Evolutionary conservation across 306 rosid genomes (phyloP).

Genomic region (Castanea crenata): DNA sequence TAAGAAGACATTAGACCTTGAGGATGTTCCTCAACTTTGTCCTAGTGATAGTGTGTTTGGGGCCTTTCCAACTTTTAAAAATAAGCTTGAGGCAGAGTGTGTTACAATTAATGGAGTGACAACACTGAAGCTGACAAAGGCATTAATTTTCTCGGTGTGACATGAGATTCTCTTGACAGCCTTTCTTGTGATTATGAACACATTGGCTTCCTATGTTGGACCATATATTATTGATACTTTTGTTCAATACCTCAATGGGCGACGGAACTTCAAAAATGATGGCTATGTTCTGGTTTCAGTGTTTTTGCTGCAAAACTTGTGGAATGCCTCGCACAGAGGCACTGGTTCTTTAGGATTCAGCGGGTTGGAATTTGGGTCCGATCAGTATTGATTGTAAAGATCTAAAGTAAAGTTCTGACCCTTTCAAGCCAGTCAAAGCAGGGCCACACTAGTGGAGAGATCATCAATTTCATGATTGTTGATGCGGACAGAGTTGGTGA

Average conservation of each 20-base stretch:
- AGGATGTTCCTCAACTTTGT: conserved; percentile 68
- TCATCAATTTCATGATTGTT: conserved; percentile 47
- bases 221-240: conserved; percentile 46
- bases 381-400: conserved; percentile 31
- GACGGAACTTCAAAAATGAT: conserved; percentile 26
- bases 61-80: conserved; percentile 39
- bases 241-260: conserved; percentile 47
- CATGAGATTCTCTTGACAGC: conserved; percentile 33
- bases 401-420: conserved; percentile 44
- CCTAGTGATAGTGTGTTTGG: conserved; percentile 46
- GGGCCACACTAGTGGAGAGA: conserved; percentile 44
- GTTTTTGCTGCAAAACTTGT: conserved; percentile 40
- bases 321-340: conserved; percentile 45
- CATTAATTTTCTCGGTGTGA: conserved; percentile 34
- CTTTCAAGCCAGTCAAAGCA: conserved; percentile 52
- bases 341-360: conserved; percentile 40
- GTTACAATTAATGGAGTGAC: conserved; percentile 24
- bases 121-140: conserved; percentile 32
- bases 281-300: conserved; percentile 42
- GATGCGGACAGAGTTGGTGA: conserved; percentile 52
- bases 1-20: conserved; percentile 62
- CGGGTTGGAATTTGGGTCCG: conserved; percentile 34
- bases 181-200: conserved; percentile 11
- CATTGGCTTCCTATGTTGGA: conserved; percentile 47
- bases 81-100: conserved; percentile 33